These are phyloP conservation scores for Flagelloscypha sp. DNA, from an alignment of 768 basidiomycete species.

Conservation along the genomic window DNA sequence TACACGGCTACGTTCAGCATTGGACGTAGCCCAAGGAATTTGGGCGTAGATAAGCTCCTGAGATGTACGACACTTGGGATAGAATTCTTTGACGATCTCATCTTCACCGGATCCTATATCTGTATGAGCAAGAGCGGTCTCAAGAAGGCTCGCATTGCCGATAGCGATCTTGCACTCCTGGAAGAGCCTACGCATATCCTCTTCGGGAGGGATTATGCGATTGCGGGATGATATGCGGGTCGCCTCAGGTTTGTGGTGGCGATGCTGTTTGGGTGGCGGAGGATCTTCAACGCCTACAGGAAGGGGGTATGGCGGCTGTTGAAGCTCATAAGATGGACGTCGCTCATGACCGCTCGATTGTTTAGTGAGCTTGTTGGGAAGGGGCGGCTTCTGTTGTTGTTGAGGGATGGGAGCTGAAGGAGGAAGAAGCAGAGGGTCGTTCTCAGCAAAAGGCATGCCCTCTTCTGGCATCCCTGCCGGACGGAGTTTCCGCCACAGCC, in stretches of 20 bases:
- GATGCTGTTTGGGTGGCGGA: too few species aligned
- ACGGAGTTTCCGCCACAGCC: constrained; percentile 76
- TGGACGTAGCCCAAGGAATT: constrained; percentile 85
- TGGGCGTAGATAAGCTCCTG: constrained; percentile 82
- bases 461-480: constrained; percentile 74
- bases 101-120: constrained; percentile 57
- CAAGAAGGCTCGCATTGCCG: constrained; percentile 71
- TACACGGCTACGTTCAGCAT: constrained; percentile 63
- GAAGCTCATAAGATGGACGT: too few species aligned
- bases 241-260: constrained; percentile 28
- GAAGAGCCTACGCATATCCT: constrained; percentile 75
- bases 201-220: constrained; percentile 62
- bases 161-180: constrained; percentile 80
- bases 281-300: too few species aligned
- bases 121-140: constrained; percentile 58
- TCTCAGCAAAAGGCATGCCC: constrained; percentile 71
- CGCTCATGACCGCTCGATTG: too few species aligned
- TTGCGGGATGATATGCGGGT: constrained; percentile 24
- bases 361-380: too few species aligned
- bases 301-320: too few species aligned
- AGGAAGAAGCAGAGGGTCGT: constrained; percentile 35
- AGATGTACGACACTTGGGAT: constrained; percentile 66
- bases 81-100: constrained; percentile 79
- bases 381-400: too few species aligned
- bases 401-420: constrained; percentile 18